Percentiles rank a stretch among this genome's conserved stretches.
phyloP scores from a whole-genome alignment of 257 asterid species.

The Catharanthus roseus region DNA sequence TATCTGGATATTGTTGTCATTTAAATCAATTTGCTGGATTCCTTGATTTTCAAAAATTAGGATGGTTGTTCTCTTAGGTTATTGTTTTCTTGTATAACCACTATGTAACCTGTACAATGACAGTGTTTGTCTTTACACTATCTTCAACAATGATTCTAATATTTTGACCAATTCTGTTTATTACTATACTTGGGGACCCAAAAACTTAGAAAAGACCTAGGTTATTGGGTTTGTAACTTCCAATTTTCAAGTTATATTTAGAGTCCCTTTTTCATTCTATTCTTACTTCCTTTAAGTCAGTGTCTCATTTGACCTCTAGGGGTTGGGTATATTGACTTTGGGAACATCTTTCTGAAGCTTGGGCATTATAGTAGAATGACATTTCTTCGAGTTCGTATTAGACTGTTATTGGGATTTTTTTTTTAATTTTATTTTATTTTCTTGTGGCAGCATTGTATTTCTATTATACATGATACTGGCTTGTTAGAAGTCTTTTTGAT shows the following conservation, averaged over 20 bases:
- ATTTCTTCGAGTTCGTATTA: too few species aligned
- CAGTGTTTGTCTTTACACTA: neutral
- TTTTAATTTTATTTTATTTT: too few species aligned
- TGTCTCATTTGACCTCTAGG: neutral
- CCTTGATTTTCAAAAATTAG: neutral
- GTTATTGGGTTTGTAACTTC: too few species aligned
- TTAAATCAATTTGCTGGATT: neutral
- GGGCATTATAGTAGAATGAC: too few species aligned
- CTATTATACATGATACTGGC: neutral
- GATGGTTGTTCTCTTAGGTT: neutral
- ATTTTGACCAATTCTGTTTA: neutral
- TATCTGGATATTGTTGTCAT: neutral
- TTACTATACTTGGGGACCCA: too few species aligned
- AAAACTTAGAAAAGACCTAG: too few species aligned
- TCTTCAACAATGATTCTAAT: neutral
- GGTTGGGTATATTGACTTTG: too few species aligned
- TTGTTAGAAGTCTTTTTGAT: neutral
- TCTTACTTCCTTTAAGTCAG: neutral
- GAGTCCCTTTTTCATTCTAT: too few species aligned
- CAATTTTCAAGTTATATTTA: too few species aligned
- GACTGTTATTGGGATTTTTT: too few species aligned
- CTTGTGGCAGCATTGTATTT: neutral
- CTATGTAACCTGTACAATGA: neutral
- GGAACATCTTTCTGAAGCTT: too few species aligned
- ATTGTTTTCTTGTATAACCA: neutral